These are phyloP conservation scores for Gypsophila paniculata DNA, from an alignment of 179 eudicot genomes.

Conservation along the genomic window DNA sequence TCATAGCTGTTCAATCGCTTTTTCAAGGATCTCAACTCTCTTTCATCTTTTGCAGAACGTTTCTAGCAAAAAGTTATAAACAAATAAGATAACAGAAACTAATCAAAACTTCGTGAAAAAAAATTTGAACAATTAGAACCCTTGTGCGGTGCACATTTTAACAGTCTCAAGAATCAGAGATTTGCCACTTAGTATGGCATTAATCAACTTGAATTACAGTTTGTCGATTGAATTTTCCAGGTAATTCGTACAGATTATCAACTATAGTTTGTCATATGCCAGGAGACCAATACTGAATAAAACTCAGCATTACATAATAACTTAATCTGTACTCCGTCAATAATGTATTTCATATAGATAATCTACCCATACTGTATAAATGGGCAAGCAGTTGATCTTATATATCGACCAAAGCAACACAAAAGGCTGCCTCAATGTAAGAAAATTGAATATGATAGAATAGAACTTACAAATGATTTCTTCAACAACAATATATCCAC, in stretches of 20 bases:
- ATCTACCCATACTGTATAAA: neutral
- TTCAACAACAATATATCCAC: slow-evolving; percentile 68
- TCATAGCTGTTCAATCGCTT: slow-evolving; percentile 61
- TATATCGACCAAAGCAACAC: neutral
- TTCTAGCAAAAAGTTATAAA: slow-evolving; percentile 39
- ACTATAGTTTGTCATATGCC: neutral
- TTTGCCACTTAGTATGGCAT: neutral
- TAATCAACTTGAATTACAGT: neutral
- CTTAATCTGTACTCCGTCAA: neutral
- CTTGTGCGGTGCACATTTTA: neutral
- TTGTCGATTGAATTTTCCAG: neutral
- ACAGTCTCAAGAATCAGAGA: neutral
- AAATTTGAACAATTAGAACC: neutral
- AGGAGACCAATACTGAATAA: neutral
- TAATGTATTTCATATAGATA: neutral
- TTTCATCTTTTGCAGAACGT: slow-evolving; percentile 64
- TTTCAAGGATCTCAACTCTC: slow-evolving; percentile 75
- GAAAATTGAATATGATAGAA: neutral
- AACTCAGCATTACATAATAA: neutral
- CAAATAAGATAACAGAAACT: neutral
- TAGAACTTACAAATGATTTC: slow-evolving; percentile 74
- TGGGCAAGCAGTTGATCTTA: neutral
- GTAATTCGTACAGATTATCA: neutral
- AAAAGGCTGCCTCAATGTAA: neutral
- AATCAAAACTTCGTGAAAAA: neutral